phyloP scores from a whole-genome alignment of 805 yeast species.

The Tetrapisispora fleetii region DNA sequence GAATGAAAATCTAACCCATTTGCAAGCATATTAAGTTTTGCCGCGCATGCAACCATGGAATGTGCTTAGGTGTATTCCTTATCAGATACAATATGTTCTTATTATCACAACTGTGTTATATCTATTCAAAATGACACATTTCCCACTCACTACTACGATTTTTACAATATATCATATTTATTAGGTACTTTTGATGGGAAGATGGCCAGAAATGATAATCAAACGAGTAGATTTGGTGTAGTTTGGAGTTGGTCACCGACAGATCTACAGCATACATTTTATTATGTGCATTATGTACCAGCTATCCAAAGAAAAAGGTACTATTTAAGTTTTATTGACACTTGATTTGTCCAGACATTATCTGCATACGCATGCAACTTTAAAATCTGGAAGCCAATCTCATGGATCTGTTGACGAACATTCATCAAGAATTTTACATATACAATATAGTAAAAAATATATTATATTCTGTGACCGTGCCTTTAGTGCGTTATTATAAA shows the following conservation, averaged over 20 bases:
- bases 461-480: slow-evolving; percentile 89
- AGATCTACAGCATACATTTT: slow-evolving; percentile 94
- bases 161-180: slow-evolving; percentile 82
- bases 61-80: slow-evolving; percentile 76
- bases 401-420: slow-evolving; percentile 76
- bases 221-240: slow-evolving; percentile 88
- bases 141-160: slow-evolving; percentile 68
- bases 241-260: slow-evolving; percentile 98
- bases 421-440: slow-evolving; percentile 59
- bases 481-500: slow-evolving; percentile 84
- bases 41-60: slow-evolving; percentile 34
- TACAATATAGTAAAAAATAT: slow-evolving; percentile 77
- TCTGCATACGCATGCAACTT: slow-evolving; percentile 96
- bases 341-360: slow-evolving; percentile 89
- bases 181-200: slow-evolving; percentile 94
- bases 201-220: slow-evolving; percentile 83
- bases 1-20: too few relatives aligned
- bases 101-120: slow-evolving; percentile 75
- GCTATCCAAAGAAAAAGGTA: slow-evolving; percentile 49
- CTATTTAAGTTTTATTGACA: slow-evolving; percentile 77
- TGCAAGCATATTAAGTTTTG: background rate
- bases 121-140: slow-evolving; percentile 68
- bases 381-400: slow-evolving; percentile 64
- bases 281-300: slow-evolving; percentile 70
- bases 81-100: slow-evolving; percentile 80